Evolutionary conservation across 140 eudicot species (phyloP).

Genomic region (Flaveria floridana): DNA sequence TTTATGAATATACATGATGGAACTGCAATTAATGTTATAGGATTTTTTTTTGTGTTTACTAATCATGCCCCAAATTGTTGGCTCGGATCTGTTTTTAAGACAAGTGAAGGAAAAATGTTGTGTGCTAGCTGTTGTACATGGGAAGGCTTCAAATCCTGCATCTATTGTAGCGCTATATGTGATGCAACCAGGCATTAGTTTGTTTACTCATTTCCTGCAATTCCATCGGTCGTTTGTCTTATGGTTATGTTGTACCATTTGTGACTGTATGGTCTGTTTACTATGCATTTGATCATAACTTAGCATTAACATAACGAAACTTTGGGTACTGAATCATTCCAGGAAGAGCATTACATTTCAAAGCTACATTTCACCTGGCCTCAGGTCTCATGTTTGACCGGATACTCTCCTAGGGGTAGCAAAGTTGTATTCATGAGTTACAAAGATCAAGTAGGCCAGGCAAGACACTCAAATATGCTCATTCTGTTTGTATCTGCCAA

Average conservation of each 20-base stretch:
- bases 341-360: slow-evolving; percentile 82
- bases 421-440: slow-evolving; percentile 64
- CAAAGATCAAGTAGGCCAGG: slow-evolving; percentile 57
- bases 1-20: neutral
- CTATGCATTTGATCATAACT: slow-evolving; percentile 13
- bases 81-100: neutral
- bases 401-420: slow-evolving; percentile 78
- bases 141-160: neutral
- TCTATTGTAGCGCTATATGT: slow-evolving; percentile 15
- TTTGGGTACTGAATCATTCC: slow-evolving; percentile 36
- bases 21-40: neutral
- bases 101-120: neutral
- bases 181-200: neutral
- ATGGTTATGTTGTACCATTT: slow-evolving; percentile 10
- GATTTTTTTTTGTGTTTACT: neutral
- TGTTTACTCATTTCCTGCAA: neutral
- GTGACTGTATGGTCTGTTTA: slow-evolving; percentile 11
- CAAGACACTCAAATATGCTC: slow-evolving; percentile 36
- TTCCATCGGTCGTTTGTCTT: neutral
- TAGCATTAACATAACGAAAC: slow-evolving; percentile 6
- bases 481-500: slow-evolving; percentile 18
- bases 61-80: neutral
- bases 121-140: neutral
- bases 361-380: slow-evolving; percentile 84
- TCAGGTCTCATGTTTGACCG: slow-evolving; percentile 67